Conservation (phyloP, 2,329 filamentous ascomycete genomes). For the Ascochyta viciae-villosae region DNA sequence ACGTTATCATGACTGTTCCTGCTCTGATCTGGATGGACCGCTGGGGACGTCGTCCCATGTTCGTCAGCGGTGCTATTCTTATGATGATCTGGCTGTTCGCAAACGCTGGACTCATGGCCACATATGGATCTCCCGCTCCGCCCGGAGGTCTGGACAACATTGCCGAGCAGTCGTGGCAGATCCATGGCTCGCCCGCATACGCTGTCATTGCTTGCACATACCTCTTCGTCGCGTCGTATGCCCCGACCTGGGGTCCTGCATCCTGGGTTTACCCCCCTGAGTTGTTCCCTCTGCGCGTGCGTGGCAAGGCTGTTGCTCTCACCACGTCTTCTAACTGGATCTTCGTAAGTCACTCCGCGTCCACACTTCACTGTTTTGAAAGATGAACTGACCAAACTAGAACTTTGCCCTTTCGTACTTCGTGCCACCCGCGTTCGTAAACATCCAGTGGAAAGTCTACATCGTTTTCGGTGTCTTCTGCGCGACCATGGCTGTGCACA, state of each 20-base stretch:
- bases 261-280: constrained; percentile 67
- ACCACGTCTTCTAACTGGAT: constrained; percentile 68
- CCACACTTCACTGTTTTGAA: not conserved
- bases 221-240: constrained; percentile 74
- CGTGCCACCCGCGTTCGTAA: constrained; percentile 65
- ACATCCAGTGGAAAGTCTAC: constrained; percentile 68
- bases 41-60: constrained; percentile 74
- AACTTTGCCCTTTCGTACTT: constrained; percentile 65
- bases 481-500: constrained; percentile 70
- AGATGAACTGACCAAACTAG: constrained; percentile 49
- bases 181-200: constrained; percentile 49
- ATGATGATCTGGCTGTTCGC: constrained; percentile 71
- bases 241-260: constrained; percentile 68
- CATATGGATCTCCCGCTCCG: constrained; percentile 59
- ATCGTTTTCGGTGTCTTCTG: constrained; percentile 80
- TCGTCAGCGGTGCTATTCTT: constrained; percentile 69
- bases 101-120: constrained; percentile 67
- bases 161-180: constrained; percentile 52
- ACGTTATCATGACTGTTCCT: constrained; percentile 79
- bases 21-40: constrained; percentile 77
- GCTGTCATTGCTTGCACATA: constrained; percentile 73
- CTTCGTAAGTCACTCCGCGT: constrained; percentile 40
- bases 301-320: constrained; percentile 69
- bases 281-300: constrained; percentile 67
- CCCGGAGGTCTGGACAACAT: constrained; percentile 51